Conservation (phyloP, 768 basidiomycete species). For the Grammothele lineata region DNA sequence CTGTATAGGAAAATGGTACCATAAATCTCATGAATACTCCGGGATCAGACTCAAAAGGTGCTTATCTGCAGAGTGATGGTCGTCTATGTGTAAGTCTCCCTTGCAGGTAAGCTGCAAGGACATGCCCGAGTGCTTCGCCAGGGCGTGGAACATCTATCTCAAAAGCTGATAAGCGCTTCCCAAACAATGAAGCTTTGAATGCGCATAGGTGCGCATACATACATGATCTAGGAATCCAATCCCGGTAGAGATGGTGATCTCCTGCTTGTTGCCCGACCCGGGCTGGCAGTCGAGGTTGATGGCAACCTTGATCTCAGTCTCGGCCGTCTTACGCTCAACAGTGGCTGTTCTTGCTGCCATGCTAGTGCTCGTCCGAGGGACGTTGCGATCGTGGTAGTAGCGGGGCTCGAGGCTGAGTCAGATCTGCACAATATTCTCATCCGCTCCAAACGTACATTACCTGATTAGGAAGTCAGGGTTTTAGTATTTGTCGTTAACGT, state of each 20-base stretch:
- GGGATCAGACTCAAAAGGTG: constrained; percentile 21
- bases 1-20: constrained; percentile 47
- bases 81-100: constrained; percentile 96
- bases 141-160: constrained; percentile 90
- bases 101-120: constrained; percentile 87
- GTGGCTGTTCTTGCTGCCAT: constrained; percentile 56
- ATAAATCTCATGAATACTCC: too few relatives aligned
- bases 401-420: background rate
- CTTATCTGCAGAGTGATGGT: constrained; percentile 99
- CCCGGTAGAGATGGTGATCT: constrained; percentile 84
- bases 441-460: background rate
- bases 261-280: constrained; percentile 56
- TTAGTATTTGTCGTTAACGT: too few relatives aligned
- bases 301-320: constrained; percentile 83
- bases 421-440: background rate
- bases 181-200: too few relatives aligned
- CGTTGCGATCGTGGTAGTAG: background rate
- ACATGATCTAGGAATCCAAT: constrained; percentile 99
- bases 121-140: constrained; percentile 96
- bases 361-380: background rate
- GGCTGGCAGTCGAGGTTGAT: constrained; percentile 80
- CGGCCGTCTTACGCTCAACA: constrained; percentile 81
- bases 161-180: too few relatives aligned
- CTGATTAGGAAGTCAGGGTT: background rate
- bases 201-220: too few relatives aligned